Evolutionary conservation across 495 filamentous ascomycete species (phyloP), one percentile per base, ranked within the genome.

Genomic region (Penicillium goetzii): DNA sequence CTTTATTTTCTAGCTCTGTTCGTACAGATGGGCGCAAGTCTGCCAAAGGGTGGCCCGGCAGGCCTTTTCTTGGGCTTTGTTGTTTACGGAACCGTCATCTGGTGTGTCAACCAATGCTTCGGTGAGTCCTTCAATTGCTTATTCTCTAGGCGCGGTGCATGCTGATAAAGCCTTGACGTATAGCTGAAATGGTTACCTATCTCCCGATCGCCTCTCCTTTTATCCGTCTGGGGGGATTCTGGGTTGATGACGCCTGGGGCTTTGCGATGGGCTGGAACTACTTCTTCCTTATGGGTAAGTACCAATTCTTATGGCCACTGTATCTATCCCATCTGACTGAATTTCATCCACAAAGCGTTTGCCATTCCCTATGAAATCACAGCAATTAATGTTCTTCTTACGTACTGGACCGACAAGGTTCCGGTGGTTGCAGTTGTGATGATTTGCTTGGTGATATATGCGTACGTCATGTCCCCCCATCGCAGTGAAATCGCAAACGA

Each of bases 171-270:
- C 4, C 30, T 4, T 67, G 84, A 7, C 2, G 5, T 30, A 12
- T 87, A 83, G 88, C 88, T 4, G 91, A 93, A 72, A 92, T 93
- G 88, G 88, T 90, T 5, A 88, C 87, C 4, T 92, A 90, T 63
- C 78, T 92, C 50, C 90, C 91, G 12, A 87, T 94, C 40, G 86
- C 86, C 12, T 89, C 87, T 14, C 89, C 89, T 2, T 93, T 93
- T 68, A 89, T 93, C 69, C 87, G 89, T n/a, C 87, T 93, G 66
- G 89, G 89, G n/a, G 89, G 90, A n/a, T 81, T 84, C 55, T 93
- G 86, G 77, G 89, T 93, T 26, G 90, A 92, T 72, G 89, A 82
- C 60, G 83, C 81, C 5, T 80, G 81, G 61, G 73, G 81, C 34
- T 80, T 84, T 43, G 80, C 80, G 9, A 79, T 81, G 32, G 80